Percentiles rank a stretch among this genome's conserved stretches.
phyloP scores from a whole-genome alignment of 2,329 filamentous ascomycete species.

The Graphiopsis chlorocephala region DNA sequence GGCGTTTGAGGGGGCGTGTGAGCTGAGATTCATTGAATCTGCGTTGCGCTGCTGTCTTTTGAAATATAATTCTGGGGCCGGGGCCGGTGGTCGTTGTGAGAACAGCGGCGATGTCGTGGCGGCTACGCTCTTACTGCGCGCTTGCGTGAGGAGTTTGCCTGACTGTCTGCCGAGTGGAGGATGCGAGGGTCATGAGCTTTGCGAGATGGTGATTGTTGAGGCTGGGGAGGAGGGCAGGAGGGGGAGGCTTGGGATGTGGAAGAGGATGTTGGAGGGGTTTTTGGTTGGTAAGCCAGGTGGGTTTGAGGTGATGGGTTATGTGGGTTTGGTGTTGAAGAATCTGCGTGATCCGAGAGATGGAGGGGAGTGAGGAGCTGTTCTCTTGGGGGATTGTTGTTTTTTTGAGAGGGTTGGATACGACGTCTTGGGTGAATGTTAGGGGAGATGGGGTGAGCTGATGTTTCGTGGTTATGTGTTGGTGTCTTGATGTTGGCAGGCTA shows the following conservation, averaged over 20 bases:
- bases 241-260: not conserved
- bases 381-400: not conserved
- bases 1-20: not conserved
- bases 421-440: not conserved
- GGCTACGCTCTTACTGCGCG: not conserved
- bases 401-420: not conserved
- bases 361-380: not conserved
- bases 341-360: not conserved
- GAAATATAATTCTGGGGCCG: no score
- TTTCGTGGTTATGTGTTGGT: not conserved
- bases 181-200: not conserved
- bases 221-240: not conserved
- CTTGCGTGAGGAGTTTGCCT: not conserved
- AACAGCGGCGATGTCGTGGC: not conserved
- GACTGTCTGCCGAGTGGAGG: not conserved
- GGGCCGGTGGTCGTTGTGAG: not conserved
- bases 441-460: not conserved
- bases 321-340: not conserved
- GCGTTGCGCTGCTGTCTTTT: not conserved
- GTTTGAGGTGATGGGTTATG: not conserved
- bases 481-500: no score
- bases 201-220: not conserved
- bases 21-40: not conserved
- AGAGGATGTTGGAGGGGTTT: not conserved
- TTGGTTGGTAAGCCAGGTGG: not conserved